These are phyloP conservation scores for Lathyrus oleraceus DNA, from an alignment of 306 rosid genomes.

Conservation along the genomic window DNA sequence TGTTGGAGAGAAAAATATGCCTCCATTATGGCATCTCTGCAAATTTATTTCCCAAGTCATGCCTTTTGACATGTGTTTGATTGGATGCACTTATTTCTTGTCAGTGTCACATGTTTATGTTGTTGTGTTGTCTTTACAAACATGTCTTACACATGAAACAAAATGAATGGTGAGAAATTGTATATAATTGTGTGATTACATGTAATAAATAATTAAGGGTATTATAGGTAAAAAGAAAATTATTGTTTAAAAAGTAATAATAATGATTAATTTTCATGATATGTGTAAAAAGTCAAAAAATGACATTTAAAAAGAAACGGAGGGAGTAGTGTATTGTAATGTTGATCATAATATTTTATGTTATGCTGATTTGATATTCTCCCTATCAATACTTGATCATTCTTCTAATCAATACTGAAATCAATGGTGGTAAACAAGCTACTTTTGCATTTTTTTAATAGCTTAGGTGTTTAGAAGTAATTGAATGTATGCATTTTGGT, in stretches of 20 bases:
- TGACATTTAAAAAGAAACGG: no score
- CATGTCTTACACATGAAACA: background rate
- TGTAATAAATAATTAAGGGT: no score
- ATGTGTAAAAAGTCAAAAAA: no score
- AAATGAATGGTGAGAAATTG: background rate
- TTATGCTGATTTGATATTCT: background rate
- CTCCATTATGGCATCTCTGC: slow-evolving; percentile 29
- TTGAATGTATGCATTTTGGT: background rate
- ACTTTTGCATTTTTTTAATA: background rate
- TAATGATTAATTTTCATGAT: no score
- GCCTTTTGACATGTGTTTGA: slow-evolving; percentile 25
- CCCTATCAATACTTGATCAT: no score
- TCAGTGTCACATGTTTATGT: background rate
- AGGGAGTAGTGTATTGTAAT: no score
- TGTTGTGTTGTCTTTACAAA: slow-evolving; percentile 3
- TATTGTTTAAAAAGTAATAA: no score
- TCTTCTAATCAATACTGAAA: background rate
- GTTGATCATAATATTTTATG: background rate
- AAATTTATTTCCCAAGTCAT: slow-evolving; percentile 23
- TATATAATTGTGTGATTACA: background rate
- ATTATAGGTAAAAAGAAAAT: no score
- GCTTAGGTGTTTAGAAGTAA: background rate
- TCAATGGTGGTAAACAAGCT: background rate
- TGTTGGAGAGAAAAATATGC: slow-evolving; percentile 23
- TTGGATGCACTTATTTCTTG: slow-evolving; percentile 2